A percentile compares a stretch with the other conserved stretches of the same genome.
Conservation (phyloP, 2,329 filamentous ascomycete genomes). For the Fusarium sp. region DNA sequence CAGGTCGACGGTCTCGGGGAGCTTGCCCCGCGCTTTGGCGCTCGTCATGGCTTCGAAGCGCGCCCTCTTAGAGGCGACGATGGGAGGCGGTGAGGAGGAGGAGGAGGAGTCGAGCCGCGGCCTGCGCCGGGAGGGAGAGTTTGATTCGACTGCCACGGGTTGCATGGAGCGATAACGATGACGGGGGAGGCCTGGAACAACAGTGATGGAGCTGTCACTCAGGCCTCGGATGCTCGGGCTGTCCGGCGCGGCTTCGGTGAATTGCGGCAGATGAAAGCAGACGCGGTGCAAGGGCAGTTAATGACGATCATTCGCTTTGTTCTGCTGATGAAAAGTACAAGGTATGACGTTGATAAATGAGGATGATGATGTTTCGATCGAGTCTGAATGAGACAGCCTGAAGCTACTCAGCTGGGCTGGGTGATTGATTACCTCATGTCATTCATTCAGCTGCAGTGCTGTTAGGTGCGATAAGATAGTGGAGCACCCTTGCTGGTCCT, state of each 20-base stretch:
- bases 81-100: slow-evolving; percentile 32
- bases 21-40: slow-evolving; percentile 53
- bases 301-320: not conserved
- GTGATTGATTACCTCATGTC: not conserved
- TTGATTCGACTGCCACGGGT: slow-evolving; percentile 44
- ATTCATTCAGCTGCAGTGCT: not conserved
- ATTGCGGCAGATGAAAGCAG: not conserved
- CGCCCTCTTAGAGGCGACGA: slow-evolving; percentile 46
- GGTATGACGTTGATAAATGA: not conserved
- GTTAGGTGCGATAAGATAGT: slow-evolving; percentile 42
- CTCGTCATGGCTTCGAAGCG: slow-evolving; percentile 48
- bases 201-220: slow-evolving; percentile 40
- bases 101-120: slow-evolving; percentile 50
- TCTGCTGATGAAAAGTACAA: not conserved
- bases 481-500: slow-evolving; percentile 5
- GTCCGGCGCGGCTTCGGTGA: slow-evolving; percentile 17
- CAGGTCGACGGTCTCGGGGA: slow-evolving; percentile 52
- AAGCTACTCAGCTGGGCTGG: not conserved
- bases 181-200: slow-evolving; percentile 41
- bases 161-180: slow-evolving; percentile 46
- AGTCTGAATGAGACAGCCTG: not conserved
- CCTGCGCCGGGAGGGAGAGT: slow-evolving; percentile 51
- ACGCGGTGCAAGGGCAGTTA: not conserved
- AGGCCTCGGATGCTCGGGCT: slow-evolving; percentile 39
- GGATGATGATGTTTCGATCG: not conserved